Evolutionary conservation across 257 asterid species (phyloP).

Genomic region (Vinca minor): DNA sequence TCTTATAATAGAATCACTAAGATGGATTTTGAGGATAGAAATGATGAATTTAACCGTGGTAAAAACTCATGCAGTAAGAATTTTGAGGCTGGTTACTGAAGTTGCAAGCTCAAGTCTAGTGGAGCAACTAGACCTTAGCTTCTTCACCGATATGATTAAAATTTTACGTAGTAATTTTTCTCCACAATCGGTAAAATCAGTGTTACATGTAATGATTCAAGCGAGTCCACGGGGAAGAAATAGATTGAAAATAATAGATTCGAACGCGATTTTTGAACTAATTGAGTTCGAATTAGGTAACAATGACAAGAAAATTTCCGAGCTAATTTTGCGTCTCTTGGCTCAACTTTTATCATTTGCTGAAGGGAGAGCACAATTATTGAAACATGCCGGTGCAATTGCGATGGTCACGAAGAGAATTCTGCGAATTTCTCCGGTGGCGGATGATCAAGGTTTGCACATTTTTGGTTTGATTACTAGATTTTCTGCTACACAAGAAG

Average conservation of each 20-base stretch:
- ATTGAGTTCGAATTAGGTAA: conserved; percentile 46
- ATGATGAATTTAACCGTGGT: conserved; percentile 9
- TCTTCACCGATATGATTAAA: conserved; percentile 26
- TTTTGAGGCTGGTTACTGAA: conserved; percentile 29
- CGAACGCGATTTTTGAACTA: conserved; percentile 42
- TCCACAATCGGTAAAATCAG: conserved; percentile 28
- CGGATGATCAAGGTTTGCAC: conserved; percentile 51
- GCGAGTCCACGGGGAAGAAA: conserved; percentile 40
- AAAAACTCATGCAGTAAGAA: conserved; percentile 34
- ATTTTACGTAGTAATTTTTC: conserved; percentile 20
- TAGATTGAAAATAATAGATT: conserved; percentile 41
- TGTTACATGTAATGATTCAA: conserved; percentile 40
- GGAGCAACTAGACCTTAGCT: conserved; percentile 27
- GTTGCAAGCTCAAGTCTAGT: conserved; percentile 16
- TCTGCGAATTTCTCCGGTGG: conserved; percentile 51
- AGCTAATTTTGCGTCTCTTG: conserved; percentile 43
- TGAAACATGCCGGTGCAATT: conserved; percentile 57
- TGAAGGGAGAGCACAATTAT: conserved; percentile 69
- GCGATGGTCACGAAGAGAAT: conserved; percentile 56
- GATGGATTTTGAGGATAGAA: conserved; percentile 32
- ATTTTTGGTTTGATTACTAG: conserved; percentile 44
- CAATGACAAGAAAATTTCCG: conserved; percentile 36
- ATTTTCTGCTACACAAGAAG: conserved; percentile 52
- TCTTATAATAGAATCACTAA: conserved; percentile 32
- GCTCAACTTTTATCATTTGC: conserved; percentile 64